Conservation (phyloP, 2,329 filamentous ascomycete genomes). For the Apiospora marii region DNA sequence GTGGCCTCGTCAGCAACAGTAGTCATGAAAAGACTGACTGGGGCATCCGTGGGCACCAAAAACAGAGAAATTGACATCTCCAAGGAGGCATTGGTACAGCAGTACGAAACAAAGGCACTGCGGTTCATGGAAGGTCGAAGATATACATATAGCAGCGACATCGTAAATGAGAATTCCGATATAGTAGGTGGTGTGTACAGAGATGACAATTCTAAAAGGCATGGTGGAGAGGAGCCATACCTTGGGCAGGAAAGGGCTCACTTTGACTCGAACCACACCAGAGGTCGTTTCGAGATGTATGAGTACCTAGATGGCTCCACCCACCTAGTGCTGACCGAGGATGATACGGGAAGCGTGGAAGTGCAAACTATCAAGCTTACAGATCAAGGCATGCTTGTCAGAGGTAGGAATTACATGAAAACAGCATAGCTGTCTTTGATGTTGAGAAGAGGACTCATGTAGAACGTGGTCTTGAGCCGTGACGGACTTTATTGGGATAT, state of each 20-base stretch:
- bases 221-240: background rate
- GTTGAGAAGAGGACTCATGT: background rate
- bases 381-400: background rate
- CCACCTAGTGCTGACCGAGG: background rate
- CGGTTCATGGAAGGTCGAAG: background rate
- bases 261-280: background rate
- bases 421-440: background rate
- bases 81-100: background rate
- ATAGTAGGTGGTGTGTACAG: background rate
- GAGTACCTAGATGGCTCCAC: background rate
- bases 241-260: background rate
- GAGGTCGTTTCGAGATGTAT: constrained; percentile 12
- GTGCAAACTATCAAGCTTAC: background rate
- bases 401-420: background rate
- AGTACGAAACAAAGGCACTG: background rate
- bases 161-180: background rate
- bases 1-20: background rate
- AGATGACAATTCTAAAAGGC: background rate
- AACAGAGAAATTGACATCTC: background rate
- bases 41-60: background rate
- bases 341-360: constrained; percentile 2
- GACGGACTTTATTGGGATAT: background rate
- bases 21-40: background rate
- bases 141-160: background rate
- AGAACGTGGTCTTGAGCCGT: background rate